A percentile compares a stretch with the other conserved stretches of the same genome.
These are phyloP conservation scores for Botrytis pseudocinerea DNA, from an alignment of 2,329 filamentous ascomycete species.

Conservation along the genomic window DNA sequence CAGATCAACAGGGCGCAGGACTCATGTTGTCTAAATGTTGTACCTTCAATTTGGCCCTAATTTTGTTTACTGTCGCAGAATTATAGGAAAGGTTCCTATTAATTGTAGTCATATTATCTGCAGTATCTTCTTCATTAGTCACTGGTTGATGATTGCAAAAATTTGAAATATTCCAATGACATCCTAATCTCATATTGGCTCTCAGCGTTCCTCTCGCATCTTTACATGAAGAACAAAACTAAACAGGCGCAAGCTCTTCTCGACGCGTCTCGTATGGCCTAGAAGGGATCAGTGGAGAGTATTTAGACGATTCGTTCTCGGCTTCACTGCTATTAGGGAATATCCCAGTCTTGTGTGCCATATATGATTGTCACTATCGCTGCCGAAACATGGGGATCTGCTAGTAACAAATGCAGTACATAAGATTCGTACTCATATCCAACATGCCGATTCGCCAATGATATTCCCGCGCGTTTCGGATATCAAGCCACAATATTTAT, in stretches of 20 bases:
- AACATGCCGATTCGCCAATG: slow-evolving; percentile 1
- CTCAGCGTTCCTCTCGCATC: neutral
- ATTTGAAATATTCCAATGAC: neutral
- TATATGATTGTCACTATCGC: slow-evolving; percentile 1
- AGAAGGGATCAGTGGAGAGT: neutral
- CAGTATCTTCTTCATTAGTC: neutral
- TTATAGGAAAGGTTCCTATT: neutral
- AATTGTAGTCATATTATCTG: no score
- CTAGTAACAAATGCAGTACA: neutral
- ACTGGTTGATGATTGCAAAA: neutral
- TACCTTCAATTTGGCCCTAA: neutral
- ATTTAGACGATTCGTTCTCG: neutral
- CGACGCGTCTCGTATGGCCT: slow-evolving; percentile 6
- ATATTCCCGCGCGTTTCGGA: neutral
- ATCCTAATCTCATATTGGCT: no score
- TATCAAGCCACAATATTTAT: slow-evolving; percentile 7
- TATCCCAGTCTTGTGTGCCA: neutral
- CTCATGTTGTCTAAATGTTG: neutral
- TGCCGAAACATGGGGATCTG: slow-evolving; percentile 11
- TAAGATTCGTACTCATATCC: neutral
- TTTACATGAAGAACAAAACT: neutral
- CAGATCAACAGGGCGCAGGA: neutral
- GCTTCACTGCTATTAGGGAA: neutral
- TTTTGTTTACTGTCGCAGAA: neutral
- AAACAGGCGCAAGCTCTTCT: neutral